These are phyloP conservation scores for Eucalyptus grandis DNA, from an alignment of 345 rosid species.

Conservation along the genomic window DNA sequence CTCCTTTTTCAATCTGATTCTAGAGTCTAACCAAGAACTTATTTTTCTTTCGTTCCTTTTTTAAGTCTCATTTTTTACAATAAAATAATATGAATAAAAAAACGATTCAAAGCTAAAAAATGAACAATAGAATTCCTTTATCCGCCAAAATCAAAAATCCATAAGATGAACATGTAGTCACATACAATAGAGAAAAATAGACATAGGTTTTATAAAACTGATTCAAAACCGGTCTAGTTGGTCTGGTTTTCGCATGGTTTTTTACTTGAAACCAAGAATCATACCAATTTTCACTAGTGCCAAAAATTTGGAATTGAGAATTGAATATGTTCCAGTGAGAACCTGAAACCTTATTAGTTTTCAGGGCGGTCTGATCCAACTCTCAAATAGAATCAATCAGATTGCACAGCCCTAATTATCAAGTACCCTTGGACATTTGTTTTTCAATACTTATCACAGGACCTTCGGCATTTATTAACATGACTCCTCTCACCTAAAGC, in stretches of 20 bases:
- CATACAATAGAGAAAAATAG: neutral
- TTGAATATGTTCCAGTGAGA: fast-evolving
- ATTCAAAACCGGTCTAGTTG: too few species aligned
- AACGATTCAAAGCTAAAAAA: neutral
- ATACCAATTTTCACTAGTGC: fast-evolving
- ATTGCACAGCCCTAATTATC: neutral
- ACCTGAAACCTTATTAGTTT: too few species aligned
- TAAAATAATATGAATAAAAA: too few species aligned
- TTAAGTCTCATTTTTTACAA: neutral
- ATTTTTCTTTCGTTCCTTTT: neutral
- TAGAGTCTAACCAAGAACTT: neutral
- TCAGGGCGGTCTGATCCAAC: fast-evolving
- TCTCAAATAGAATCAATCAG: fast-evolving
- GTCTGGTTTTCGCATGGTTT: fast-evolving
- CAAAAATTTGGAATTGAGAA: neutral
- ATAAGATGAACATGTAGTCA: neutral
- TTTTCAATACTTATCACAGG: neutral
- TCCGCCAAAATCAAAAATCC: neutral
- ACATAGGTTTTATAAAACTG: too few species aligned
- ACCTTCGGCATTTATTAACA: neutral
- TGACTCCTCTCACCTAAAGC: neutral
- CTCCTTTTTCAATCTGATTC: too few species aligned
- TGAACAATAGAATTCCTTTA: neutral
- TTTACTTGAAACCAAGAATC: too few species aligned
- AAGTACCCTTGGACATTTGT: neutral